Evolutionary conservation across 1,284 basidiomycete genomes (phyloP), one percentile per base, ranked within the genome.

Genomic region (Fomes fomentarius): DNA sequence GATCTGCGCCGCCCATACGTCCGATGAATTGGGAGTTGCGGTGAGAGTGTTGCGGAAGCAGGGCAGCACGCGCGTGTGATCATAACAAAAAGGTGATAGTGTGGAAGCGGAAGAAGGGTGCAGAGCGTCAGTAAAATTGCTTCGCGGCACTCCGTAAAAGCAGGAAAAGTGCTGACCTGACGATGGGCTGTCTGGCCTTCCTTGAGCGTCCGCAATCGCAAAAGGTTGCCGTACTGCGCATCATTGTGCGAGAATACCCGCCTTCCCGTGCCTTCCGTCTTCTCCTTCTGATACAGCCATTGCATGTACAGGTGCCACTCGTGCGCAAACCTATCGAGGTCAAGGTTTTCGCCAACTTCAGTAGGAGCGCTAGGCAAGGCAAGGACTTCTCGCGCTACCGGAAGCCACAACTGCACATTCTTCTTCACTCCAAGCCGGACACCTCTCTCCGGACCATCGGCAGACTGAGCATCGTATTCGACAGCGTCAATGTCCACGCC

Each of bases 171-270:
- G 58, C 79, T 63, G 63, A 89, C 89, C 77, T 88, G 85, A 52
- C 81, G 82, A 68, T 91, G 88, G 47, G 83, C 80, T 31, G 84
- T 79, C n/a, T 74, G 60, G 22, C 76, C 79, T 57, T 81, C 75
- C 47, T 82, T 78, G 22, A 80, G 73, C 40, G 76, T 74, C 39
- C 81, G 87, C 61, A 95, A 76, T 62, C 83, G 78, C 54, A 97
- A 74, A n/a, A 97, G 73, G 72, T 97, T 98, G 39, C 94, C 95
- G 68, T 93, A 96, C 71, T 97, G 95, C 4, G 93, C 81, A 71
- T 98, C 95, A 70, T 96, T 98, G 75, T 97, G 94, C 57, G 88
- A 80, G 67, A 92, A 90, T 7, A 94, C 89, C 47, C 87, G 76
- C 61, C 74, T 76, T 65, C 85, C 87, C 31, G 79, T 75, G 50